Base-by-base conservation (phyloP, 208 protist species). In the Trypanosoma melophagium region DNA sequence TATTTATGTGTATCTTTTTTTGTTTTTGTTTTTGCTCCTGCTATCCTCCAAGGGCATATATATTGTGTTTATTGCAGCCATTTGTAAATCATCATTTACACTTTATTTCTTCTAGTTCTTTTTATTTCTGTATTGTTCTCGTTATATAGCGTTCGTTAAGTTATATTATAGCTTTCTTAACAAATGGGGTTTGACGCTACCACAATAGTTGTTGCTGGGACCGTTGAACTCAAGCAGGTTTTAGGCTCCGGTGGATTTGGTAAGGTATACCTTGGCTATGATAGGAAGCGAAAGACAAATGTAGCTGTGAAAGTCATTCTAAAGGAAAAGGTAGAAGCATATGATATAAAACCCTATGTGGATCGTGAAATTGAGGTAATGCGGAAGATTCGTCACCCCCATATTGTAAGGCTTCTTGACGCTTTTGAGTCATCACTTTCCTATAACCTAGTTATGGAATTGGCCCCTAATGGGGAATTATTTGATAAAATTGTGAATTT, bases 391-490 rank as follows among this genome's bases (percentile, higher is more conserved):
- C 92, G 98, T 45, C 96, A 98, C 60, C 83, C 86, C 0, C 97
- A 97, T 57, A 83, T 98, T 5, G 92, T 98, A 16, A 87, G 87
- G 24, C 74, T 99, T 0, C 69, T 97, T 38, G 95, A 99, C 59
- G 97, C 98, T 10, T 95, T 99, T 38, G 96, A 99, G 76, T 98
- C 87, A 31, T 86, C 97, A 24, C 97, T 90, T 49, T 97, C 97
- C 50, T 97, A 99, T 44, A 98, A 97, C 45, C 71, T 99, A 31
- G 98, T 99, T 13, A 99, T 99, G 86, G 98, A 99, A 80, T 97
- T 97, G 54, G 84, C 98, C n/a, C 89, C 98, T 21, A 95, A 98
- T 58, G 98, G 99, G 57, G 84, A 99, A 65, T 98, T 99, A n/a
- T 98, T 98, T 75, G 98, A 98, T 70, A 92, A 99, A 53, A 98